Percentiles rank a stretch among this genome's conserved stretches.
Conservation (phyloP, 2,329 filamentous ascomycete species). For the Neopestalotiopsis sp. region DNA sequence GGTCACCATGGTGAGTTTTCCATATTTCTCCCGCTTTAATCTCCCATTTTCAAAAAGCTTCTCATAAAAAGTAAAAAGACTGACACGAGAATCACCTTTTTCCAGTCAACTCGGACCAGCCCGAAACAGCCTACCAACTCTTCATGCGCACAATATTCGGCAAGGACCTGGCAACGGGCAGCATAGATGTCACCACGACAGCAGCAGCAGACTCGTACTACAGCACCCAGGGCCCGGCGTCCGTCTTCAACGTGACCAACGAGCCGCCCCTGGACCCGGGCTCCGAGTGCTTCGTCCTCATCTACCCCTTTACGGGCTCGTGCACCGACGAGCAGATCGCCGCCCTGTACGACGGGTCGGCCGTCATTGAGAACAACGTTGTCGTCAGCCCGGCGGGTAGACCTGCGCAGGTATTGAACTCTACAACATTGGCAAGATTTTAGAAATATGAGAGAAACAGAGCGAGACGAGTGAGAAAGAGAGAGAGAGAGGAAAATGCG, state of each 20-base stretch:
- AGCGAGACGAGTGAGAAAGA: not conserved
- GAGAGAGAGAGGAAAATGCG: not conserved
- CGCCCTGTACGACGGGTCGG: constrained; percentile 15
- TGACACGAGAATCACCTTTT: too few species aligned
- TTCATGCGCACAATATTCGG: constrained; percentile 9
- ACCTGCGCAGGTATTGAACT: not conserved
- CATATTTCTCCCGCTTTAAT: too few species aligned
- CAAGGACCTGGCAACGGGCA: constrained; percentile 27
- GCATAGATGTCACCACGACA: constrained; percentile 36
- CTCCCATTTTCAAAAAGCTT: too few species aligned
- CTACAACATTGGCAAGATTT: not conserved
- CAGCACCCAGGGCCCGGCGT: constrained; percentile 20
- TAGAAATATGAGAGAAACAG: too few species aligned
- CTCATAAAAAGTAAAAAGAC: too few species aligned
- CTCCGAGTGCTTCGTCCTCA: constrained; percentile 18
- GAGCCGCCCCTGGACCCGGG: constrained; percentile 7
- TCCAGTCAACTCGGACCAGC: constrained; percentile 27
- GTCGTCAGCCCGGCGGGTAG: constrained; percentile 17
- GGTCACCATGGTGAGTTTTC: constrained; percentile 21
- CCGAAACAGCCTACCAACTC: constrained; percentile 16
- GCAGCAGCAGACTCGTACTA: not conserved
- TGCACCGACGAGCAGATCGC: constrained; percentile 16
- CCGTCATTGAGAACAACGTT: constrained; percentile 18
- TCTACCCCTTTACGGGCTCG: not conserved
- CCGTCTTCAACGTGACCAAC: constrained; percentile 22